Base-by-base conservation (phyloP, 2,329 filamentous ascomycete species). In the Ilyonectria robusta region DNA sequence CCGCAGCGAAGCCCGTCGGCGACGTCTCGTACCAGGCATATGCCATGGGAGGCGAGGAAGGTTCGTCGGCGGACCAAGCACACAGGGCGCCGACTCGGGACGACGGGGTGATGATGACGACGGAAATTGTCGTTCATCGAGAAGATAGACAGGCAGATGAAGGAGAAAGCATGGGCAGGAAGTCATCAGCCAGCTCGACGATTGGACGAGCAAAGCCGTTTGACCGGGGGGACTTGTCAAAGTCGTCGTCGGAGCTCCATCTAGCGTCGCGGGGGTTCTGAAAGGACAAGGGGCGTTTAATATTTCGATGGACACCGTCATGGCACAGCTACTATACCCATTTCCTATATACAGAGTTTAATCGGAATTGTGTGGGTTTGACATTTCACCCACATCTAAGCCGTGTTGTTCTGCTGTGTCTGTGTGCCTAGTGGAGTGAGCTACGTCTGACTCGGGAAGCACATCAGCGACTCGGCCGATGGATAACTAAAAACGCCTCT, bases 171-270 rank as follows among this genome's bases (percentile, higher is more conserved):
- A 59, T 75, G 26, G 72, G 66, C 0, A 62, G 42, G 3, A 75
- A 67, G 2, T 76, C 71, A 17, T 70, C 42, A 1, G 61, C 60
- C 0, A 67, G 59, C 11, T 75, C 72, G 15, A 72, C 61, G 2
- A 66, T 68, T 17, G 66, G 65, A 2, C 54, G n/a, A 1, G 50
- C 33, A 23, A 74, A 69, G 37, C 42, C 56, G 0, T 56, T 69
- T 21, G 74, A 76, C 19, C 40, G 37, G 4, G 73, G 65, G 21
- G 64, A 47, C 9, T 17, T 74, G 46, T 75, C 74, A 19, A 76
- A 75, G 66, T 73, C 74, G 11, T 76, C 74, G 2, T 76, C 74
- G 2, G 74, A 76, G 59, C 40, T 76, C 2, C 72, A 76, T 59
- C 50, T 76, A 3, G 70, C 74, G 17, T 58, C 74, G 11, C 65